Percentiles rank a stretch among this genome's conserved stretches.
phyloP scores from a whole-genome alignment of 2,329 filamentous ascomycete genomes.

The Elsinoe necatrix region DNA sequence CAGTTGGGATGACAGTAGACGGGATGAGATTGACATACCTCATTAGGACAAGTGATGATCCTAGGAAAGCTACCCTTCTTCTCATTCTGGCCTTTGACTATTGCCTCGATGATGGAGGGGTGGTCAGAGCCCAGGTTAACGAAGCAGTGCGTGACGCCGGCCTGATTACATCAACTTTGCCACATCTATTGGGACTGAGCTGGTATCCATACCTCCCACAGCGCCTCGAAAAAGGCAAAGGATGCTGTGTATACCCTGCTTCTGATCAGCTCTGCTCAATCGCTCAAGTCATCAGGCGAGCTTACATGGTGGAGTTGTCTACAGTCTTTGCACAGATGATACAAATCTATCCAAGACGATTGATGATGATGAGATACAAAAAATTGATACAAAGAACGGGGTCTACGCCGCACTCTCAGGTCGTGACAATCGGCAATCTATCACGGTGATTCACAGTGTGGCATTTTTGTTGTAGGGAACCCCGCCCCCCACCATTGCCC shows the following conservation, averaged over 20 bases:
- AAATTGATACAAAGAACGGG: neutral
- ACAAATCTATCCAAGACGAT: neutral
- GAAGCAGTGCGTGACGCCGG: slow-evolving; percentile 52
- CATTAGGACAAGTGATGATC: slow-evolving; percentile 72
- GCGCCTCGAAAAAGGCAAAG: slow-evolving; percentile 72
- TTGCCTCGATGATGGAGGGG: slow-evolving; percentile 70
- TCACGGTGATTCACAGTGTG: slow-evolving; percentile 2
- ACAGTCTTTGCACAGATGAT: neutral
- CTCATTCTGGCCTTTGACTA: slow-evolving; percentile 66
- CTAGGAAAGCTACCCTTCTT: slow-evolving; percentile 56
- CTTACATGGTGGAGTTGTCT: neutral
- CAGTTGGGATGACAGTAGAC: neutral
- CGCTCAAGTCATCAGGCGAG: neutral
- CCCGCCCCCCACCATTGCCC: slow-evolving; percentile 1
- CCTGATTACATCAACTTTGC: slow-evolving; percentile 25
- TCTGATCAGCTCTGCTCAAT: neutral
- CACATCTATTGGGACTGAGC: neutral
- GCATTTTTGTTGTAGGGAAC: neutral
- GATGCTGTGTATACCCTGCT: slow-evolving; percentile 58
- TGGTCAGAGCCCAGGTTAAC: slow-evolving; percentile 65
- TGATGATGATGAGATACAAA: neutral
- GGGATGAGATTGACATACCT: slow-evolving; percentile 44
- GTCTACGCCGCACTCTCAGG: neutral
- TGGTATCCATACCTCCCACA: slow-evolving; percentile 53
- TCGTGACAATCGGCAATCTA: slow-evolving; percentile 4